These are phyloP conservation scores for Blastomyces emzantsi DNA, from an alignment of 2,329 filamentous ascomycete genomes.

Conservation along the genomic window DNA sequence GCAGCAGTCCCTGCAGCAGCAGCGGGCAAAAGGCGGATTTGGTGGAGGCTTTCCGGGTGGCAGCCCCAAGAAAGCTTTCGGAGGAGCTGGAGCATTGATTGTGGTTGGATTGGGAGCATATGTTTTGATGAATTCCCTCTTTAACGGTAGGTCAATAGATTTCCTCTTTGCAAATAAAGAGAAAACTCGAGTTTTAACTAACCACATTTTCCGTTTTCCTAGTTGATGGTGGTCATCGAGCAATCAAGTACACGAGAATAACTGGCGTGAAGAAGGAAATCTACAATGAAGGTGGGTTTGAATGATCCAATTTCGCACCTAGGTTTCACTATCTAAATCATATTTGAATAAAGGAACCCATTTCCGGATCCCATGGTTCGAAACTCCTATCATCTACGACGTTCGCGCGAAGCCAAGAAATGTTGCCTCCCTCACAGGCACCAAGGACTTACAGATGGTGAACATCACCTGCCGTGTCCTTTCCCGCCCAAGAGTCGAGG, in stretches of 20 bases:
- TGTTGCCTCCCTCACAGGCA: constrained; percentile 92
- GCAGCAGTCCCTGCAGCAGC: constrained; percentile 52
- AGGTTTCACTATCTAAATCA: constrained; percentile 5
- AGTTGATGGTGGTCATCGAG: constrained; percentile 97
- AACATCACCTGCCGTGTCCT: constrained; percentile 99
- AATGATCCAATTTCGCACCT: constrained; percentile 3
- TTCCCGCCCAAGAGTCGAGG: constrained; percentile 75
- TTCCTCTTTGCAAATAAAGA: constrained; percentile 9
- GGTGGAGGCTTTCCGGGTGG: constrained; percentile 46
- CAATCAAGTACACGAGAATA: constrained; percentile 94
- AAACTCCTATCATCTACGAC: constrained; percentile 94
- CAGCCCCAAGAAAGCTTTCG: constrained; percentile 34
- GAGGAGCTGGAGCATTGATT: constrained; percentile 47
- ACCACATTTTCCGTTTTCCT: constrained; percentile 9
- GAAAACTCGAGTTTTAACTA: constrained; percentile 13
- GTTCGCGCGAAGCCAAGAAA: constrained; percentile 96
- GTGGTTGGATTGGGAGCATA: constrained; percentile 42
- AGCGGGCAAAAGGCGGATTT: constrained; percentile 40
- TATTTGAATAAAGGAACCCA: constrained; percentile 64
- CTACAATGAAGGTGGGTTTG: constrained; percentile 69
- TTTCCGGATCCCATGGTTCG: constrained; percentile 90
- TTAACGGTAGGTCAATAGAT: constrained; percentile 48
- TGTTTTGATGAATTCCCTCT: constrained; percentile 48
- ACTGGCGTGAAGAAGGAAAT: constrained; percentile 94
- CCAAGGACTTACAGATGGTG: constrained; percentile 99